Base-by-base conservation (phyloP, 352 stramenopile genomes). In the Pythium vanterpoolii region DNA sequence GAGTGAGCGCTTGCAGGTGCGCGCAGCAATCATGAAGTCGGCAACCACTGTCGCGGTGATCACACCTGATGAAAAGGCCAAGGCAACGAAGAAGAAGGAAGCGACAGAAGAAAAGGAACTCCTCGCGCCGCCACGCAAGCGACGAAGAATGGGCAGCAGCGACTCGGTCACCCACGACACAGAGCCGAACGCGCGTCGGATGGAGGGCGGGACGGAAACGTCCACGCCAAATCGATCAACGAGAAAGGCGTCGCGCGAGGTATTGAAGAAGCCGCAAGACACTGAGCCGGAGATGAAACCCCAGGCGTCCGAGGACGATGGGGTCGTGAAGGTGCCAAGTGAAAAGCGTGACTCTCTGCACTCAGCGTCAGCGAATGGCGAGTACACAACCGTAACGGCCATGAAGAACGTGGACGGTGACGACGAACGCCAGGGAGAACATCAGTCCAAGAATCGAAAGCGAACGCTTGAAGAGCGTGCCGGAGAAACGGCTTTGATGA, bases 1-100 rank as follows among this genome's bases (percentile, higher is more conserved):
- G 19, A 68, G 53, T 24, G 60, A 68, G 60, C 52, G 60, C n/a
- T 39, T 67, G n/a, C 60, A 67, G 45, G 2, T 67, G 45, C 43
- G 31, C 18, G 60, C 24, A 8, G 60, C 45, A 19, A 26, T 67
- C 33, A 43, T 49, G 10, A 30, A 55, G 60, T 68, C 60, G 28
- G 62, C 45, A 18, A 21, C 26, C 0, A 42, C 2, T 27, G 34
- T 34, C 4, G 42, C 9, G 49, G 56, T 47, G 31, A 50, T 31
- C 28, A 49, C 38, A 27, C 28, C 34, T 0, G 36, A 44, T 36
- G 45, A 56, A 19, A 48, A 33, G 36, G 45, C 38, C 28, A 48
- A 46, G 16, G 33, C 6, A 16, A 38, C 5, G 45, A 45, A 42
- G 48, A 26, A 47, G 14, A 31, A 55, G 26, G 44, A 46, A 18